Conservation (phyloP, 345 rosid genomes). For the Pseudoturritis turrita region DNA sequence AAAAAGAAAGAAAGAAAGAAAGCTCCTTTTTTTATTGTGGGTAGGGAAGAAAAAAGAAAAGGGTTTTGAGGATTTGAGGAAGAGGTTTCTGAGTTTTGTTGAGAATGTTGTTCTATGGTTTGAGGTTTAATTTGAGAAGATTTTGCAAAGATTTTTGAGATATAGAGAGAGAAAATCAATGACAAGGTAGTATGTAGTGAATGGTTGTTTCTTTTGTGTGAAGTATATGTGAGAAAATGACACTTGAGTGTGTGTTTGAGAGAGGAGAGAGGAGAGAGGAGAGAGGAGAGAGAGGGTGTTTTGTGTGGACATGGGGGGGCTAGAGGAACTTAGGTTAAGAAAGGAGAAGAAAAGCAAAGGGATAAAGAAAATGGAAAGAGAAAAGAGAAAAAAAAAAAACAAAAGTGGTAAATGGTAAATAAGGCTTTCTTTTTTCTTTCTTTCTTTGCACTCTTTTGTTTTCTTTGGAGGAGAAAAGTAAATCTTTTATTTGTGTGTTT, state of each 20-base stretch:
- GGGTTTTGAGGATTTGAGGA: constrained; percentile 11
- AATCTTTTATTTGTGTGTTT: constrained; percentile 21
- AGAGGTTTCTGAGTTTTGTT: constrained; percentile 23
- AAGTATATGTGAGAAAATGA: constrained; percentile 41
- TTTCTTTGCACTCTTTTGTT: constrained; percentile 30
- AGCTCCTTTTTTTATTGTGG: neutral
- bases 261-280: constrained; percentile 26
- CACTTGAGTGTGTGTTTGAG: constrained; percentile 38
- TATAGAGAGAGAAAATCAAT: constrained; percentile 33
- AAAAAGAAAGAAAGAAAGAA: constrained; percentile 37
- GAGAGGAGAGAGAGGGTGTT: constrained; percentile 26
- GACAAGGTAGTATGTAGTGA: constrained; percentile 41
- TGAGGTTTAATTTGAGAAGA: constrained; percentile 31
- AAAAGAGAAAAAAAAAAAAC: neutral
- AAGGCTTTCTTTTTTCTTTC: constrained; percentile 39
- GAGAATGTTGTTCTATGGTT: constrained; percentile 34
- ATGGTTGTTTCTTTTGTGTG: constrained; percentile 39
- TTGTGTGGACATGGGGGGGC: constrained; percentile 68
- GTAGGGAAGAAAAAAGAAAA: constrained; percentile 6
- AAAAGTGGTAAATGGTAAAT: constrained; percentile 35
- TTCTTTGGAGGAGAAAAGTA: constrained; percentile 31
- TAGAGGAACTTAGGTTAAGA: constrained; percentile 45
- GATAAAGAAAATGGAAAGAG: constrained; percentile 14
- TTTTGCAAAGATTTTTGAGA: constrained; percentile 37
- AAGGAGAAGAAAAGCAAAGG: constrained; percentile 31